Evolutionary conservation across 257 asterid genomes (phyloP), one percentile per base, ranked within the genome.

Genomic region (Thymus mandschuricus): DNA sequence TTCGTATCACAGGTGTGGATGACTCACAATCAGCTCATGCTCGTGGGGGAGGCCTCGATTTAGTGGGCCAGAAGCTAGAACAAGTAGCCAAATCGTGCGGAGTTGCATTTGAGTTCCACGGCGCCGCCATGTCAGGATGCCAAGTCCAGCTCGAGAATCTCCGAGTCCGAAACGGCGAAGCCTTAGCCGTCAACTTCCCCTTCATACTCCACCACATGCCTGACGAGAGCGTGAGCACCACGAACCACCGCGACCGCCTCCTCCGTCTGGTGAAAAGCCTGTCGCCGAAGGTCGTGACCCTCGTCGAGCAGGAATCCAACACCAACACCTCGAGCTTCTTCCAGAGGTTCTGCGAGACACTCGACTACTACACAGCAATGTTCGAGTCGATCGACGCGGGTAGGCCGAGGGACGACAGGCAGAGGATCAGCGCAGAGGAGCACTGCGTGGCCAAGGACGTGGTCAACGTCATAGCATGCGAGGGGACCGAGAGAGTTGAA

Each of bases 121-220:
- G 88, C 11, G 92, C 92, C 4, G 98, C 86, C 3, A 86, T 93
- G 80, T 85, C 95, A 0, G 97, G 96, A 6, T 75, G 81, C 52
- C 89, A 86, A 71, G 94, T 93, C 46, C 81, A 81, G 9, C 77
- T 78, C 1, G 87, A 87, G 81, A 80, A 82, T 75, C 89, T 93
- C 5, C 33, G 55, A 33, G 60, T 90, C n/a, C 84, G 70, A 7
- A 75, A 48, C 0, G 98, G 96, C 5, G 98, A 93, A 80, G 97
- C 97, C 55, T 50, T 93, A 75, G 96, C 96, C 1, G 96, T 93
- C 54, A 90, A 91, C 66, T 93, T 90, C 11, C 97, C 98, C 10
- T 93, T 81, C 79, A 75, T 90, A 66, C 74, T 93, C 73, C 98
- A 93, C 78, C 98, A 90, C 89, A 85, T 93, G 92, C 98, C 98